Evolutionary conservation across 192 early-diverging fungal species (phyloP).

Genomic region (Backusella tuberculispora): DNA sequence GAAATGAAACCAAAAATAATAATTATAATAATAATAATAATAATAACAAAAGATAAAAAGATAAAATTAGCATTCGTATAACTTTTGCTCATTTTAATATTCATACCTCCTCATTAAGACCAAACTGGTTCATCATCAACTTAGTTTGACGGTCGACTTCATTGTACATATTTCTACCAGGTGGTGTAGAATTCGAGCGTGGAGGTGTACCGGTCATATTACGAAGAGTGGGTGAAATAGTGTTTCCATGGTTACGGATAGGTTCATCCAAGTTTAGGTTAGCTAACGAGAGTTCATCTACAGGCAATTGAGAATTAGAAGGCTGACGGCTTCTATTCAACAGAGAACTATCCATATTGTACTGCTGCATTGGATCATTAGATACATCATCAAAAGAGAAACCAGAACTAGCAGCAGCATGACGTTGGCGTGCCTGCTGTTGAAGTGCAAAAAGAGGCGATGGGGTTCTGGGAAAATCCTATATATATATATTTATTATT

Average conservation of each 20-base stretch:
- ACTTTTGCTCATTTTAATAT: not conserved
- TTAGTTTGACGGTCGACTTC: constrained; percentile 25
- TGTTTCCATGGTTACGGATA: not conserved
- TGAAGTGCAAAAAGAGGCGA: constrained; percentile 54
- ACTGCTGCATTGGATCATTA: constrained; percentile 27
- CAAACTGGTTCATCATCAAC: constrained; percentile 29
- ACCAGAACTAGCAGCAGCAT: constrained; percentile 2
- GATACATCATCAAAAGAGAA: constrained; percentile 24
- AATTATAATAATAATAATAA: no score
- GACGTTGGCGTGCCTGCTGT: constrained; percentile 48
- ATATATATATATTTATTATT: not conserved
- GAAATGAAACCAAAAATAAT: not conserved
- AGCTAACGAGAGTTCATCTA: not conserved
- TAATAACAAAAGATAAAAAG: no score
- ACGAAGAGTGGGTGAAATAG: constrained; percentile 23
- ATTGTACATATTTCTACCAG: constrained; percentile 21
- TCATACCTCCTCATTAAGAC: constrained; percentile 36
- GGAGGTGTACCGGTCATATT: constrained; percentile 32
- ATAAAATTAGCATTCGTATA: not conserved
- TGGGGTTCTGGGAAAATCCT: constrained; percentile 63
- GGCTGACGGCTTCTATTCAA: constrained; percentile 9
- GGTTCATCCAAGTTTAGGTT: not conserved
- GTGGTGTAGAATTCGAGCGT: constrained; percentile 37
- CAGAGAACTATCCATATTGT: not conserved
- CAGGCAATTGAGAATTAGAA: constrained; percentile 8